Percentiles rank a stretch among this genome's conserved stretches.
These are phyloP conservation scores for Nakazawaea siamensis DNA, from an alignment of 805 yeast genomes.

Conservation along the genomic window DNA sequence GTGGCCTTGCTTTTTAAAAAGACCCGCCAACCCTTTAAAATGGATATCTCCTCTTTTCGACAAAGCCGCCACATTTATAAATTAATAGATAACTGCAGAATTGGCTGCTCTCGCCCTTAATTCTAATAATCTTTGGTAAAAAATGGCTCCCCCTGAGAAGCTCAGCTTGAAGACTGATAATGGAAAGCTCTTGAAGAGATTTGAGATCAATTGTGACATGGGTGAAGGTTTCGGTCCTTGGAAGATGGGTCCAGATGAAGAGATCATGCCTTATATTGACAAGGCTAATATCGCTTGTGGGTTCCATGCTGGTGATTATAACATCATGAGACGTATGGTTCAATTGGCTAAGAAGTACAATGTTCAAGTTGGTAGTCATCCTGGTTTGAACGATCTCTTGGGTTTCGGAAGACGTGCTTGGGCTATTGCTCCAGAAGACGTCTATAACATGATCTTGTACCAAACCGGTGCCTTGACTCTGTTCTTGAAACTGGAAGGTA, in stretches of 20 bases:
- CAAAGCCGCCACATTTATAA: too few relatives aligned
- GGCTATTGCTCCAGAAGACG: slow-evolving; percentile 28
- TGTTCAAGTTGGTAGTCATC: slow-evolving; percentile 31
- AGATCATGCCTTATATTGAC: slow-evolving; percentile 30
- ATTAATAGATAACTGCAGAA: too few relatives aligned
- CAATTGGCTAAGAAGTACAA: slow-evolving; percentile 24
- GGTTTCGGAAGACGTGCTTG: slow-evolving; percentile 32
- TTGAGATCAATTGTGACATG: slow-evolving; percentile 27
- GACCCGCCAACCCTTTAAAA: too few relatives aligned
- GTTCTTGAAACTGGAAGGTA: slow-evolving; percentile 26
- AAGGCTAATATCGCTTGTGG: slow-evolving; percentile 34
- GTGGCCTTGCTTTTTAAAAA: too few relatives aligned
- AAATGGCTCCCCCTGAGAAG: too few relatives aligned
- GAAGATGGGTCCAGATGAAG: slow-evolving; percentile 31
- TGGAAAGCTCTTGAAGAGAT: slow-evolving; percentile 14
- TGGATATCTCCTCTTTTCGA: too few relatives aligned
- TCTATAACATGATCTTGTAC: slow-evolving; percentile 26
- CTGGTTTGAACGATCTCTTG: slow-evolving; percentile 29
- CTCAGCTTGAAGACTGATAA: slow-evolving; percentile 1
- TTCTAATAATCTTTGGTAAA: too few relatives aligned
- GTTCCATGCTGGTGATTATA: slow-evolving; percentile 31
- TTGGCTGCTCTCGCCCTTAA: too few relatives aligned
- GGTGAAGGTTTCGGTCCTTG: slow-evolving; percentile 30
- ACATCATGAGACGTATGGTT: slow-evolving; percentile 26
- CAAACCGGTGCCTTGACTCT: slow-evolving; percentile 32